Evolutionary conservation across 495 filamentous ascomycete genomes (phyloP), one percentile per base, ranked within the genome.

Genomic region (Xylaria nigripes): DNA sequence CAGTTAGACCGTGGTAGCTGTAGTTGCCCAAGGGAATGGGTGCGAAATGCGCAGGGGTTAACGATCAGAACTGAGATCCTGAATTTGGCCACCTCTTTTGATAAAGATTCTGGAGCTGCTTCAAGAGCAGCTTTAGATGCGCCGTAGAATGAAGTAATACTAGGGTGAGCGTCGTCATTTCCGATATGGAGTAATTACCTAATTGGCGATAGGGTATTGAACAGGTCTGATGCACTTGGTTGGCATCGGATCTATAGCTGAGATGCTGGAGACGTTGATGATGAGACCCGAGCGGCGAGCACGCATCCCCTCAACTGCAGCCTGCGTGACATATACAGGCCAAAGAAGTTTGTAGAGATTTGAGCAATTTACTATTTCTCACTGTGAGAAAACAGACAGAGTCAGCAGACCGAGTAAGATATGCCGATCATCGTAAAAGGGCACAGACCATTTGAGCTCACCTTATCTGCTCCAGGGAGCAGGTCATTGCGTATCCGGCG

Each of bases 261-360:
- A 75, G 2, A 71, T 71, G 36, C 68, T 74, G 46, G 65, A 72
- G 7, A 80, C 61, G 52, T 80, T 79, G 1, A 78, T 69, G 30
- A 81, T 70, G 10, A 70, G 51, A 9, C 79, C 79, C 23, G 55
- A 58, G 19, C 64, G 58, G 6, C 76, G 66, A 41, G 65, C 42
- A 0, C 80, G 65, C 79, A 81, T 80, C 8, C 60, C 51, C 3
- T 75, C 73, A 0, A 81, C 30, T 12, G 75, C 66, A 1, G 71
- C 71, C 30, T 70, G 70, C 15, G 74, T 75, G 22, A 76, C 58
- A 15, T 70, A 64, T 22, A 72, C 47, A 0, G 78, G 1, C 76
- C 77, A 49, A 81, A 79, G 57, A 72, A 77, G 57, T 75, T 70
- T 4, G 71, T 73, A 42, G 78, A 70, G 61, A 80, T 73, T 57